Evolutionary conservation across 768 basidiomycete species (phyloP).

Genomic region (Naganishia randhawae): DNA sequence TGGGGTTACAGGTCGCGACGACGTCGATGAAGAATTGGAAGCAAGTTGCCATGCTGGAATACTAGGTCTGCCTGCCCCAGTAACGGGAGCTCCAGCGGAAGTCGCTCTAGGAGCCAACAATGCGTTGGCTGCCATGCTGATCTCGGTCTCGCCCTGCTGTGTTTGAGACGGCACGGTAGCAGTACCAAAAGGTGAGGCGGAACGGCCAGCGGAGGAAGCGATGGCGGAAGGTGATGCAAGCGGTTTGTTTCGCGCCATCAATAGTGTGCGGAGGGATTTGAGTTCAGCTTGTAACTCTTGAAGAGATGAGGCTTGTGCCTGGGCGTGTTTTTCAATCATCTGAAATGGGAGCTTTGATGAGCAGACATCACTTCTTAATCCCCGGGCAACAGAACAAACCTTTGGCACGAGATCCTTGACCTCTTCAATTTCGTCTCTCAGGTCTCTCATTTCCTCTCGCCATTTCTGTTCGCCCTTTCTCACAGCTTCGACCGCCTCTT

Average conservation of each 20-base stretch:
- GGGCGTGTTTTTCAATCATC: constrained; percentile 94
- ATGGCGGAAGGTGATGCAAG: constrained; percentile 30
- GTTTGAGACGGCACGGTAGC: neutral
- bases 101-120: constrained; percentile 36
- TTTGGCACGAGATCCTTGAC: constrained; percentile 89
- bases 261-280: constrained; percentile 84
- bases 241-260: constrained; percentile 60
- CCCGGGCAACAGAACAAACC: constrained; percentile 54
- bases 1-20: constrained; percentile 6
- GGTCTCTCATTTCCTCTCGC: constrained; percentile 82
- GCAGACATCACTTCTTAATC: neutral
- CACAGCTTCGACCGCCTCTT: constrained; percentile 41
- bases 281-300: constrained; percentile 87
- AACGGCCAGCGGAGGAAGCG: constrained; percentile 56
- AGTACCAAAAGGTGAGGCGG: constrained; percentile 16
- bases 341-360: constrained; percentile 47
- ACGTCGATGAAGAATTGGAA: constrained; percentile 1
- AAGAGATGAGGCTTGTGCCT: constrained; percentile 74
- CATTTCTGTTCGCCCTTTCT: constrained; percentile 69
- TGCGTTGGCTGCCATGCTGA: constrained; percentile 43
- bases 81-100: neutral
- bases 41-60: constrained; percentile 88
- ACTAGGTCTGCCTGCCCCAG: constrained; percentile 36
- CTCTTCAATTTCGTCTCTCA: constrained; percentile 83
- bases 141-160: constrained; percentile 17